Evolutionary conservation across 2,329 filamentous ascomycete genomes (phyloP).

Genomic region (Bipolaris cookei): DNA sequence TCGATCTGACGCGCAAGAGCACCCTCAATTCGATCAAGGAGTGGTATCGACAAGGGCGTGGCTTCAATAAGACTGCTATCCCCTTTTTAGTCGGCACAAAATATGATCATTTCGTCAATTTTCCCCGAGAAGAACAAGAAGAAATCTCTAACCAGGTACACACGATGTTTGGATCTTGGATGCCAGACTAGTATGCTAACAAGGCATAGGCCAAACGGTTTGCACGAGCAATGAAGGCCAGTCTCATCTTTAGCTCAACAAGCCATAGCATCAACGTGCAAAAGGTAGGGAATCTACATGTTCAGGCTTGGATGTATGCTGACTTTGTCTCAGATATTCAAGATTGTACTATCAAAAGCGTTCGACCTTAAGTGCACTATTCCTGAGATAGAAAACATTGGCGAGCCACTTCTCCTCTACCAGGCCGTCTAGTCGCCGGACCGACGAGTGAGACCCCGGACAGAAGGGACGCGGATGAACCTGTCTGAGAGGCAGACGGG

Average conservation of each 20-base stretch:
- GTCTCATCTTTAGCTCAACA: conserved; percentile 97
- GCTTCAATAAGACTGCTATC: conserved; percentile 99
- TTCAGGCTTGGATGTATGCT: conserved; percentile 24
- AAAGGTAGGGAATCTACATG: conserved; percentile 67
- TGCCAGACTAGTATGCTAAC: conserved; percentile 10
- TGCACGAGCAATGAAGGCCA: conserved; percentile 97
- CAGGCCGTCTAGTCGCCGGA: conserved; percentile 52
- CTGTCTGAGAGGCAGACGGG: conserved; percentile 22
- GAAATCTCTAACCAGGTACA: conserved; percentile 93
- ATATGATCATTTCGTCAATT: conserved; percentile 99
- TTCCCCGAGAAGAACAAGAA: conserved; percentile 95
- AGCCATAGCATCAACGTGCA: conserved; percentile 99
- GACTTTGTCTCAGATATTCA: conserved; percentile 81
- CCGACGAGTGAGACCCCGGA: conserved; percentile 25
- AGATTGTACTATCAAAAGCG: conserved; percentile 97
- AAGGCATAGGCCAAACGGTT: conserved; percentile 79
- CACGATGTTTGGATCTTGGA: not conserved
- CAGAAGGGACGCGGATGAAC: conserved; percentile 16
- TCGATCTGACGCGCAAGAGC: conserved; percentile 96
- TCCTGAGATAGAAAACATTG: conserved; percentile 97
- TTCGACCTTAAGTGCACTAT: conserved; percentile 99
- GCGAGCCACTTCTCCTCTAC: conserved; percentile 92
- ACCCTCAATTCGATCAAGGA: conserved; percentile 99
- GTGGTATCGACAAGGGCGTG: conserved; percentile 96
- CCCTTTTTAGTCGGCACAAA: conserved; percentile 97